Evolutionary conservation across 2,329 filamentous ascomycete species (phyloP).

Genomic region (Fusarium sp.): DNA sequence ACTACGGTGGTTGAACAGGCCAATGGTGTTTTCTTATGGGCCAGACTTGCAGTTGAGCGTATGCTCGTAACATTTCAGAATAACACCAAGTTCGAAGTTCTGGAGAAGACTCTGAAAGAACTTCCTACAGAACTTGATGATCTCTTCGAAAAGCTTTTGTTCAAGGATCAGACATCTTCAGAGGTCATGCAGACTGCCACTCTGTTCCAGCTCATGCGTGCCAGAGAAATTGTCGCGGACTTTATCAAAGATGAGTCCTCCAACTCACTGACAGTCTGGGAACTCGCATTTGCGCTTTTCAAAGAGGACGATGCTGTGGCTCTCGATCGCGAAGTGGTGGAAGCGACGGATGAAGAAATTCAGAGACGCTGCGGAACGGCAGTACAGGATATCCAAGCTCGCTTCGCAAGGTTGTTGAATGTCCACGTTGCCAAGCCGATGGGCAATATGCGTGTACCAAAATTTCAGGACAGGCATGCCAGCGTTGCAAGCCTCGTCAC

Average conservation of each 20-base stretch:
- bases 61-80: background rate
- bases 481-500: background rate
- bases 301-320: background rate
- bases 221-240: background rate
- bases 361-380: background rate
- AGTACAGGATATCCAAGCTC: background rate
- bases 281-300: background rate
- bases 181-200: background rate
- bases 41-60: slow-evolving; percentile 1
- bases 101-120: background rate
- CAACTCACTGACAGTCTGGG: slow-evolving; percentile 7
- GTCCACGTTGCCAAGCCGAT: background rate
- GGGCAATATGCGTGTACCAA: background rate
- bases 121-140: slow-evolving; percentile 3
- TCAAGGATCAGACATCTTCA: background rate
- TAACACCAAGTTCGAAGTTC: background rate
- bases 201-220: background rate
- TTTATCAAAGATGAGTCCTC: slow-evolving; percentile 6
- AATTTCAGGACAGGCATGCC: background rate
- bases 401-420: background rate
- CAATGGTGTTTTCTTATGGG: slow-evolving; percentile 15
- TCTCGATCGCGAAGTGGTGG: background rate
- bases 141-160: background rate
- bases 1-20: background rate
- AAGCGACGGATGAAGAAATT: background rate